Evolutionary conservation across 768 basidiomycete species (phyloP).

Genomic region (Pisolithus marmoratus): DNA sequence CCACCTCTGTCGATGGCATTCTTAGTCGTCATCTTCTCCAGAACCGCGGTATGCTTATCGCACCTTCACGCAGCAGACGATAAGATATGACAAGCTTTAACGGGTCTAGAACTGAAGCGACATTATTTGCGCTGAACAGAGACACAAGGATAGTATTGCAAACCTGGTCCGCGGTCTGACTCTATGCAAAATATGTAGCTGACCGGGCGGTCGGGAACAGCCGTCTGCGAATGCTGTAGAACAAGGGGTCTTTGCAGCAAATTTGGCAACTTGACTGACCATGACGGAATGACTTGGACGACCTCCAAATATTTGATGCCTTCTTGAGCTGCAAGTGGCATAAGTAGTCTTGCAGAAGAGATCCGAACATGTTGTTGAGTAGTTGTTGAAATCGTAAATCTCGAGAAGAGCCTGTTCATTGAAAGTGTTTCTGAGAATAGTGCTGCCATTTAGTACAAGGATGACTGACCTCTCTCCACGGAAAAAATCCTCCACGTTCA

Average conservation of each 20-base stretch:
- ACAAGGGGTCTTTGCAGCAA: neutral
- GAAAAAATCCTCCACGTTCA: conserved; percentile 97
- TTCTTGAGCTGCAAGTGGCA: conserved; percentile 37
- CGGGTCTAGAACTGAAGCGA: conserved; percentile 50
- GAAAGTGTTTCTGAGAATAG: neutral
- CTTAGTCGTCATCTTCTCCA: neutral
- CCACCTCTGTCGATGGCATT: conserved; percentile 49
- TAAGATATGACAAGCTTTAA: conserved; percentile 65
- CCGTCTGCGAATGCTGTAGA: conserved; percentile 44
- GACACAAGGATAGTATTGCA: conserved; percentile 1
- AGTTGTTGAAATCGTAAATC: conserved; percentile 84
- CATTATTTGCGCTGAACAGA: conserved; percentile 7
- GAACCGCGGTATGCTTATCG: neutral
- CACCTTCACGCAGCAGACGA: conserved; percentile 80
- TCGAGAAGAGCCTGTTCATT: conserved; percentile 69
- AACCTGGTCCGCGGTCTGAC: conserved; percentile 57
- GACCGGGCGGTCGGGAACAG: conserved; percentile 69
- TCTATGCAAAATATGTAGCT: conserved; percentile 80
- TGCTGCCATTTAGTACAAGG: neutral
- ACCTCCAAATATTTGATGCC: conserved; percentile 49
- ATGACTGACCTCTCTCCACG: conserved; percentile 64
- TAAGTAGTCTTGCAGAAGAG: conserved; percentile 49
- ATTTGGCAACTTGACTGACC: conserved; percentile 31
- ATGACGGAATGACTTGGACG: conserved; percentile 41
- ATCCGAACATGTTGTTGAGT: conserved; percentile 78